Percentiles rank a stretch among this genome's conserved stretches.
Evolutionary conservation across 805 yeast species (phyloP).

Genomic region (Candida easanensis): DNA sequence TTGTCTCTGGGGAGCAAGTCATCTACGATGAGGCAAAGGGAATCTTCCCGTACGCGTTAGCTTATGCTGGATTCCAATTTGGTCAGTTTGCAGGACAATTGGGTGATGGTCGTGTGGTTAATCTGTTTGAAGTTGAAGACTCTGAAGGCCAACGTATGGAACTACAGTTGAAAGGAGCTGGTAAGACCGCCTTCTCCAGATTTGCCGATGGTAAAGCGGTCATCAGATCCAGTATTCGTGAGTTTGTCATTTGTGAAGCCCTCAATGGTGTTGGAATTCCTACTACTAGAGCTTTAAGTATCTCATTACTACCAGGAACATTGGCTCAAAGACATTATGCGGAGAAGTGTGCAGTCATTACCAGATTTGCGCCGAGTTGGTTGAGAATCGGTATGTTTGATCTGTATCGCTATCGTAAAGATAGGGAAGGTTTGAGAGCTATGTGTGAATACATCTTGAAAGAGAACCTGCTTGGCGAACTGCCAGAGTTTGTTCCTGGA

Average conservation of each 20-base stretch:
- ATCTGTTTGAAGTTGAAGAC: constrained; percentile 68
- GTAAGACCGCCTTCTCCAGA: constrained; percentile 86
- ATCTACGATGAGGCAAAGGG: constrained; percentile 31
- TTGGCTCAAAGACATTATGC: constrained; percentile 67
- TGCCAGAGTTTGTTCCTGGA: constrained; percentile 29
- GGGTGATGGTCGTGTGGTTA: constrained; percentile 92
- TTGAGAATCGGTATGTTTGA: constrained; percentile 87
- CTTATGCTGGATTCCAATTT: constrained; percentile 95
- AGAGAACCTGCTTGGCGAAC: constrained; percentile 45
- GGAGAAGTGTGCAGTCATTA: constrained; percentile 82
- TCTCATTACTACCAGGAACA: constrained; percentile 71
- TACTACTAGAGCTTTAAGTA: constrained; percentile 75
- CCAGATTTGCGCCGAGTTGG: constrained; percentile 86
- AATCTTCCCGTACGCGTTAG: constrained; percentile 81
- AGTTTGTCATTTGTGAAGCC: constrained; percentile 81
- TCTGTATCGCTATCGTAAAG: constrained; percentile 69
- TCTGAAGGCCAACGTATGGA: constrained; percentile 42
- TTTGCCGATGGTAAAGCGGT: constrained; percentile 98
- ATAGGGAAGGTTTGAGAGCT: constrained; percentile 55
- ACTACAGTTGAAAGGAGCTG: constrained; percentile 88
- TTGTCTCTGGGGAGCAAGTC: constrained; percentile 61
- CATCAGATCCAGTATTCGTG: constrained; percentile 81
- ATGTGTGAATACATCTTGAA: constrained; percentile 73
- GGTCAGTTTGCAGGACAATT: constrained; percentile 96
- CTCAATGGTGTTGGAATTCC: constrained; percentile 82